Percentiles rank a stretch among this genome's conserved stretches.
Evolutionary conservation across 345 rosid genomes (phyloP).

Genomic region (Salix exigua): DNA sequence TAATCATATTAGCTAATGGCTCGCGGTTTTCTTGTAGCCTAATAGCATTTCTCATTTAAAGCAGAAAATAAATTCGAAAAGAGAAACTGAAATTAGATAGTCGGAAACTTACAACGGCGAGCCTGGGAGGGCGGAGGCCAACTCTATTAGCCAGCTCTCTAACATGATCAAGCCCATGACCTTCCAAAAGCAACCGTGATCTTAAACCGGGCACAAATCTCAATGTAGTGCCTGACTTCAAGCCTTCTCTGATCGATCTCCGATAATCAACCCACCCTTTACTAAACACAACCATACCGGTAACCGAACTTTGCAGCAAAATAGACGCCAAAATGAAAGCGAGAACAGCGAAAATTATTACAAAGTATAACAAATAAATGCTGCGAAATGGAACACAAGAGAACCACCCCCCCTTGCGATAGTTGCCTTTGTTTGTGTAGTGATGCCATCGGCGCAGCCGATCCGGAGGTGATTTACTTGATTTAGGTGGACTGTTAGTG

Average conservation of each 20-base stretch:
- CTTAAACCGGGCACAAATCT: constrained; percentile 45
- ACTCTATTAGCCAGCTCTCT: constrained; percentile 44
- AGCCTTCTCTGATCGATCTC: constrained; percentile 36
- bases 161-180: constrained; percentile 51
- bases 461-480: constrained; percentile 36
- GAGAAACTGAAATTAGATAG: not conserved
- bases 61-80: not conserved
- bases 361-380: constrained; percentile 52
- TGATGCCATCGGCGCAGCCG: constrained; percentile 37
- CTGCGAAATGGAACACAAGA: constrained; percentile 57
- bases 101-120: constrained; percentile 68
- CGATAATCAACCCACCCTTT: constrained; percentile 45
- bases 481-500: constrained; percentile 28
- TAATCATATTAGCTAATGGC: not conserved
- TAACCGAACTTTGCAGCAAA: constrained; percentile 75
- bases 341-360: constrained; percentile 55
- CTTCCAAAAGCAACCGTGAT: constrained; percentile 34
- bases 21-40: not conserved
- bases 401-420: constrained; percentile 58
- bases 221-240: constrained; percentile 61
- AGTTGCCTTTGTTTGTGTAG: constrained; percentile 28
- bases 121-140: constrained; percentile 77
- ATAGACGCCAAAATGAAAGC: constrained; percentile 71
- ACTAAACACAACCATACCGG: constrained; percentile 38
- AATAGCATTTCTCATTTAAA: not conserved